Base-by-base conservation (phyloP, 2,329 filamentous ascomycete genomes). In the Gnomoniopsis smithogilvyi region DNA sequence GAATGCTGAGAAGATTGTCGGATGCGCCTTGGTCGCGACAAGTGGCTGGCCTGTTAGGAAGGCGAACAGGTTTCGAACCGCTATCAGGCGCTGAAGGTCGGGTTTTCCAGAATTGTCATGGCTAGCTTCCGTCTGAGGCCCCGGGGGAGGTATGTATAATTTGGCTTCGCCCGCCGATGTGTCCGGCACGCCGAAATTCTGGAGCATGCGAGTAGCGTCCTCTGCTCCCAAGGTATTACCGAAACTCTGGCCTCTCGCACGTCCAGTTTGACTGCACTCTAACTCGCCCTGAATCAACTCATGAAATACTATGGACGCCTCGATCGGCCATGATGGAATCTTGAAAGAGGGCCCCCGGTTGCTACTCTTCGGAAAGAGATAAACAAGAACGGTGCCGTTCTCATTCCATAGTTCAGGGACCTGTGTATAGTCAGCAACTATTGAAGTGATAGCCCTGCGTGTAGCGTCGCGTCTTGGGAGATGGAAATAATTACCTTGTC, bases 361-460 rank as follows among this genome's bases (percentile, higher is more conserved):
- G 60, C 74, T 79, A 6, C 74, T 73, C 56, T 75, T 78, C 1
- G 84, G 77, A 58, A 81, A 81, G 3, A 89, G 71, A 64, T 85
- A 84, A 21, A 89, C 78, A 53, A 78, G 74, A 24, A 87, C 78
- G 61, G 80, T 80, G 43, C 82, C 85, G 54, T 70, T 73, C 56
- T 87, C 84, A 63, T 85, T 83, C 86, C 86, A 89, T 21, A 89
- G 71, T 68, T 89, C 86, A 1, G 85, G 83, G 3, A 88, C 82
- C 83, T 86, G 59, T 14, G 57, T 54, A 62, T 34, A 36, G 62
- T 63, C 22, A 55, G 56, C 43, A 54, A 4, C 26, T 4, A 30
- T 4, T 30, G 8, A 30, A 8, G 26, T 55, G 41, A 43, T 36
- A 34, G 15, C 33, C 15, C 33, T 21, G 21, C 17, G 17, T 30